Base-by-base conservation (phyloP, 2,329 filamentous ascomycete species). In the Hymenoscyphus linearis region DNA sequence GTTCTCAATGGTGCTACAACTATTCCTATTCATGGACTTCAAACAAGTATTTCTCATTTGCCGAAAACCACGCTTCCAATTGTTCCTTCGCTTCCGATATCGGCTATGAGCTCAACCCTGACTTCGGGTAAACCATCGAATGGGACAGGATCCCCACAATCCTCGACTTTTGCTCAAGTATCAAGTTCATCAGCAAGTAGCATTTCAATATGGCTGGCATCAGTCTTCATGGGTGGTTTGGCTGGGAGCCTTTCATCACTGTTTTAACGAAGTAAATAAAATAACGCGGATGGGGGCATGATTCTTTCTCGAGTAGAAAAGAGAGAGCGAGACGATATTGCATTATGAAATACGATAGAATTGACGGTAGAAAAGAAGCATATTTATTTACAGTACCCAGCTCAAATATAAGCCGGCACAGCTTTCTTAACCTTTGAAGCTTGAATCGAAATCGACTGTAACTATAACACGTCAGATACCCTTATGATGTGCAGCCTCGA, bases 1-100 rank as follows among this genome's bases (percentile, higher is more conserved):
- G 55, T 50, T 44, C 12, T 57, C 4, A 57, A 18, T n/a, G 55
- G 55, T 18, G 36, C 25, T 25, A 57, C 55, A n/a, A 57, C 55
- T 1, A 50, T 50, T 50, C 44, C 44, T 26, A 25, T 50, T 25
- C n/a, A n/a, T 3, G 44, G 18, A 5, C 12, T 25, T 13, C 44
- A 50, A 25, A 13, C 44, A 25, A 25, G 18, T 50, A 22, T 18
- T 18, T 50, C 44, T 1, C 22, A 50, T 12, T 13, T 22, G 6
- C 22, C 40, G n/a, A 47, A 47, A 25, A 7, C 18, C 9, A 50
- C 18, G 18, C 5, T 22, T 13, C 44, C 18, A 4, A 12, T 3
- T 50, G 18, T 1, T 25, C 5, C 9, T 50, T 25, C 18, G 44
- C 18, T 50, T 50, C 18, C 44, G 10, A 50, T 18, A 12, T 50